Conservation (phyloP, 2,329 filamentous ascomycete species). For the Cylindrodendrum hubeiense region DNA sequence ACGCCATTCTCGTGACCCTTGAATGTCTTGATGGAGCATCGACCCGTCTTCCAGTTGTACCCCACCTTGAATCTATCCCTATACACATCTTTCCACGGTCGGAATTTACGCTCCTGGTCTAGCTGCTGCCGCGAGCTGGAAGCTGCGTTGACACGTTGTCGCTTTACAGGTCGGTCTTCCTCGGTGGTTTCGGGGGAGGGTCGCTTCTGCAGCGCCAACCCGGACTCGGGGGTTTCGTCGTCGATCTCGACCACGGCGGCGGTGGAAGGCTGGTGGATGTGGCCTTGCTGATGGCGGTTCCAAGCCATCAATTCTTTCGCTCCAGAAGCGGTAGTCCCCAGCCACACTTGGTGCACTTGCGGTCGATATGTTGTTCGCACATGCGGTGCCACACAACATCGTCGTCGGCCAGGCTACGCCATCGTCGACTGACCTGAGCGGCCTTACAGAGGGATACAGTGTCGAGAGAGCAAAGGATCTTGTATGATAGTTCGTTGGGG, state of each 20-base stretch:
- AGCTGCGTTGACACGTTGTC: constrained; percentile 45
- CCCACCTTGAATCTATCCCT: constrained; percentile 95
- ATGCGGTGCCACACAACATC: constrained; percentile 97
- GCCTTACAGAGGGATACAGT: constrained; percentile 96
- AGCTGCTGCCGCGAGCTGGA: constrained; percentile 49
- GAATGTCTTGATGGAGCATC: constrained; percentile 86
- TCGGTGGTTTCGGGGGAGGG: constrained; percentile 46
- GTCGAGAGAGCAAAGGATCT: constrained; percentile 92
- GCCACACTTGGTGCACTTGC: constrained; percentile 94
- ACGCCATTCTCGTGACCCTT: constrained; percentile 86
- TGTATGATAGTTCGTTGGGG: constrained; percentile 90
- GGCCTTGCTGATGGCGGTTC: constrained; percentile 84
- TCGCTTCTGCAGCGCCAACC: constrained; percentile 47
- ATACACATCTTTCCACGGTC: constrained; percentile 97
- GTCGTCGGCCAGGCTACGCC: constrained; percentile 92
- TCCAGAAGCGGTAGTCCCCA: constrained; percentile 94
- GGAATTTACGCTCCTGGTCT: constrained; percentile 62
- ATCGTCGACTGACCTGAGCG: constrained; percentile 90
- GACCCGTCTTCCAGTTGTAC: constrained; percentile 96
- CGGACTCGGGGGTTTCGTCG: constrained; percentile 38
- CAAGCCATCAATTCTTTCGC: constrained; percentile 88
- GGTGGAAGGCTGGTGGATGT: constrained; percentile 48
- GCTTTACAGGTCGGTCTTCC: constrained; percentile 46
- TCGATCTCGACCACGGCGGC: constrained; percentile 42
- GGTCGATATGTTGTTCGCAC: constrained; percentile 96